phyloP scores from a whole-genome alignment of 2,329 filamentous ascomycete genomes.

The Aspergillus latus region DNA sequence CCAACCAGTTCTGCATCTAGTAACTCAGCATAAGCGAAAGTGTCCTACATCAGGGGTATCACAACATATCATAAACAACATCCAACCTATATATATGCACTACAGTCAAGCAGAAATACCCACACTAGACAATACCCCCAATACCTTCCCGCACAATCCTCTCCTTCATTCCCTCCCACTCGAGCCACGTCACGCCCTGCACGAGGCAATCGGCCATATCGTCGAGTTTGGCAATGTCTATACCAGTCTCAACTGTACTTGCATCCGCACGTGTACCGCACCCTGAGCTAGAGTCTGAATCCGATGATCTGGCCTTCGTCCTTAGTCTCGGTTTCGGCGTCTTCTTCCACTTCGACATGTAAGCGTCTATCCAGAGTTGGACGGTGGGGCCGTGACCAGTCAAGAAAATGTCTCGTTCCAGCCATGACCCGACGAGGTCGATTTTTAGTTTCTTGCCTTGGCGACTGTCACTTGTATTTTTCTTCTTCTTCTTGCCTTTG shows the following conservation, averaged over 20 bases:
- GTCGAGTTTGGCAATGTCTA: slow-evolving; percentile 63
- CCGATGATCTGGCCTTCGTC: background rate
- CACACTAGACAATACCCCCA: background rate
- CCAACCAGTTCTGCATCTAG: background rate
- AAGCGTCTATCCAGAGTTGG: slow-evolving; percentile 27
- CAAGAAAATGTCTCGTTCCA: slow-evolving; percentile 29
- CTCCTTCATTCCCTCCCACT: slow-evolving; percentile 61
- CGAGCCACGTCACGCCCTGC: slow-evolving; percentile 73
- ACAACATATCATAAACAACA: background rate
- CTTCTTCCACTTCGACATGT: slow-evolving; percentile 32
- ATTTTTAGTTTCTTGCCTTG: slow-evolving; percentile 59
- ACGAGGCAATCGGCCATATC: slow-evolving; percentile 78
- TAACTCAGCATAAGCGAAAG: background rate
- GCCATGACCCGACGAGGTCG: slow-evolving; percentile 58
- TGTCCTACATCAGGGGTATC: background rate
- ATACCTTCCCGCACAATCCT: slow-evolving; percentile 21
- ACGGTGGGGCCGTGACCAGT: slow-evolving; percentile 15
- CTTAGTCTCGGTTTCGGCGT: background rate
- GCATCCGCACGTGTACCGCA: background rate
- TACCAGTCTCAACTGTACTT: slow-evolving; percentile 12
- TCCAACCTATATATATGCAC: background rate
- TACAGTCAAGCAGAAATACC: background rate
- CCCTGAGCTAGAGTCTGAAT: background rate
- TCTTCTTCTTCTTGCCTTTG: background rate
- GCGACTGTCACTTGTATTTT: slow-evolving; percentile 18